These are phyloP conservation scores for Aotearoamyces nothofagi DNA, from an alignment of 2,329 filamentous ascomycete genomes.

Conservation along the genomic window DNA sequence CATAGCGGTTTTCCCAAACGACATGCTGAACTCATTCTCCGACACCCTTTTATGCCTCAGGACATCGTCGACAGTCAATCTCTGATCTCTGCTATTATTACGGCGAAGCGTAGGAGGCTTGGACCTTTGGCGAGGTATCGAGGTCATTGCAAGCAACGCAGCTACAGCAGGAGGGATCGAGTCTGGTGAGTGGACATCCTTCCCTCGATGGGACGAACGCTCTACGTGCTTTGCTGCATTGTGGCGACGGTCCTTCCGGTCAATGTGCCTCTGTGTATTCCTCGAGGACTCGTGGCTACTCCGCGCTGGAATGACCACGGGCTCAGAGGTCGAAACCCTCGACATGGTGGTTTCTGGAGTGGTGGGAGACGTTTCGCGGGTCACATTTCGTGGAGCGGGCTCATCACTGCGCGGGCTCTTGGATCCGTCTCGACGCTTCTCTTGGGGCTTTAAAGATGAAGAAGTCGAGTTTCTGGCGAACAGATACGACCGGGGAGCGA, in stretches of 20 bases:
- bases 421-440: slow-evolving; percentile 7
- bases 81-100: slow-evolving; percentile 11
- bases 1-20: slow-evolving; percentile 36
- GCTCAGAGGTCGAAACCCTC: slow-evolving; percentile 13
- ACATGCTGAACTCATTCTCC: slow-evolving; percentile 42
- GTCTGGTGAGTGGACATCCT: slow-evolving; percentile 34
- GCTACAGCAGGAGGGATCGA: slow-evolving; percentile 42
- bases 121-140: slow-evolving; percentile 33
- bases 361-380: slow-evolving; percentile 1
- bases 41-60: slow-evolving; percentile 33
- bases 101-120: slow-evolving; percentile 7
- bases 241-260: slow-evolving; percentile 9
- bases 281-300: slow-evolving; percentile 9
- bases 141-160: slow-evolving; percentile 44
- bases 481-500: neutral
- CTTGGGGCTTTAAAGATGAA: slow-evolving; percentile 4
- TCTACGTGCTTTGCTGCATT: slow-evolving; percentile 8
- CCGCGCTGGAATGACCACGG: slow-evolving; percentile 17
- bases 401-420: slow-evolving; percentile 5
- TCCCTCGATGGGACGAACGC: slow-evolving; percentile 16
- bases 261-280: slow-evolving; percentile 10
- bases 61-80: slow-evolving; percentile 40
- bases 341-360: slow-evolving; percentile 4
- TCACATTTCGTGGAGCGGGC: slow-evolving; percentile 2
- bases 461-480: slow-evolving; percentile 1